phyloP scores from a whole-genome alignment of 441 rosid species.

The Corymbia citriodora region DNA sequence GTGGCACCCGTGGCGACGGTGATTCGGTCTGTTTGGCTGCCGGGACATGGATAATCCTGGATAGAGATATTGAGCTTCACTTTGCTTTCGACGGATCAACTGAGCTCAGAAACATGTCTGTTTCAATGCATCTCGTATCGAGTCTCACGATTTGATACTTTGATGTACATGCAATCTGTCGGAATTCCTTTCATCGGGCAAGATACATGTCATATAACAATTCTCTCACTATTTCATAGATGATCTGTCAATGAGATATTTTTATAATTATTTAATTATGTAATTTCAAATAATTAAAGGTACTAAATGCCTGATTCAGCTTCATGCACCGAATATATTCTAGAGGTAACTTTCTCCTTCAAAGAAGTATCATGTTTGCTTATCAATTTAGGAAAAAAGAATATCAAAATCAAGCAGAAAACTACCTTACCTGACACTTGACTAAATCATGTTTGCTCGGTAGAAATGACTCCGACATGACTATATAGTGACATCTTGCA shows the following conservation, averaged over 20 bases:
- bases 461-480: not conserved
- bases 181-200: not conserved
- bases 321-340: not conserved
- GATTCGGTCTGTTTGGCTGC: not conserved
- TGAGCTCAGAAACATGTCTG: too few species aligned
- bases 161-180: rapidly evolving
- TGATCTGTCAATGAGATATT: not conserved
- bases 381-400: not conserved
- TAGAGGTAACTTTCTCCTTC: not conserved
- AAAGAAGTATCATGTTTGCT: not conserved
- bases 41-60: not conserved
- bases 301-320: rapidly evolving
- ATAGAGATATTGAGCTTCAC: not conserved
- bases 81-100: not conserved
- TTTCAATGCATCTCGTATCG: not conserved
- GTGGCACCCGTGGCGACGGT: not conserved
- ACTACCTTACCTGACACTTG: not conserved
- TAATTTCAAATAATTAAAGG: not conserved
- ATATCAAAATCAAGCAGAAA: not conserved
- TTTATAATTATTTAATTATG: rapidly evolving
- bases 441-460: not conserved
- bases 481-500: rapidly evolving
- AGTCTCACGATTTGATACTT: not conserved
- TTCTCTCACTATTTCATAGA: not conserved
- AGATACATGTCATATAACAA: not conserved